Evolutionary conservation across 768 basidiomycete genomes (phyloP).

Genomic region (Erythrobasidium yunnanense): DNA sequence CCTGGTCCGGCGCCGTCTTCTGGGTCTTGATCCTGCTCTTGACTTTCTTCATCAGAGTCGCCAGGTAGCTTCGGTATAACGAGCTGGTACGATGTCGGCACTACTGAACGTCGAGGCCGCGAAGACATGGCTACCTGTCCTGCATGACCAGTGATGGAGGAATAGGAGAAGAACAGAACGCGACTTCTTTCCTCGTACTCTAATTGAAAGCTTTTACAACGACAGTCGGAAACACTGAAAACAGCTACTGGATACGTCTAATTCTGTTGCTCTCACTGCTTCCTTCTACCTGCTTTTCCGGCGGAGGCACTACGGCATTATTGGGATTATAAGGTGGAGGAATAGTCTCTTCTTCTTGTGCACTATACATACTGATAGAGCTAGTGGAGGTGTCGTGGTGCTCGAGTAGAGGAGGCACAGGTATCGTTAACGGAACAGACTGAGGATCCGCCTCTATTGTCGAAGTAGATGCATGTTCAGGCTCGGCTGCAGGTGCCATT

Average conservation of each 20-base stretch:
- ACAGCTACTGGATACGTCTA: no score
- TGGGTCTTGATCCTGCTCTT: not conserved
- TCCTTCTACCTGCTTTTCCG: no score
- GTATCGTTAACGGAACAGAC: no score
- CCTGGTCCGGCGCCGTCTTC: not conserved
- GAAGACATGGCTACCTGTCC: not conserved
- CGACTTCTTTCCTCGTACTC: not conserved
- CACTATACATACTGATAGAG: no score
- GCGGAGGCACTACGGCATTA: no score
- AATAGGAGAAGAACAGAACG: not conserved
- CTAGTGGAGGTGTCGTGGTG: no score
- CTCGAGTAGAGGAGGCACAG: no score
- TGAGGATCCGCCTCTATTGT: not conserved
- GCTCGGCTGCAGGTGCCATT: not conserved
- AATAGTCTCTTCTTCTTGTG: no score
- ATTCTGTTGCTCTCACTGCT: no score
- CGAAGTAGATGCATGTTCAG: not conserved
- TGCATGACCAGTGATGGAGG: not conserved
- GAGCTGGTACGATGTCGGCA: conserved; percentile 14
- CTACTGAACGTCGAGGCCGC: conserved; percentile 17
- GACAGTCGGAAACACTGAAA: not conserved
- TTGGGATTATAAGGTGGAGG: no score
- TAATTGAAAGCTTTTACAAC: not conserved
- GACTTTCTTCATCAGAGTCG: not conserved
- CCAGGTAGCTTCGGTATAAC: conserved; percentile 3